These are phyloP conservation scores for Ambrosia artemisiifolia DNA, from an alignment of 129 eudicot genomes.

Conservation along the genomic window DNA sequence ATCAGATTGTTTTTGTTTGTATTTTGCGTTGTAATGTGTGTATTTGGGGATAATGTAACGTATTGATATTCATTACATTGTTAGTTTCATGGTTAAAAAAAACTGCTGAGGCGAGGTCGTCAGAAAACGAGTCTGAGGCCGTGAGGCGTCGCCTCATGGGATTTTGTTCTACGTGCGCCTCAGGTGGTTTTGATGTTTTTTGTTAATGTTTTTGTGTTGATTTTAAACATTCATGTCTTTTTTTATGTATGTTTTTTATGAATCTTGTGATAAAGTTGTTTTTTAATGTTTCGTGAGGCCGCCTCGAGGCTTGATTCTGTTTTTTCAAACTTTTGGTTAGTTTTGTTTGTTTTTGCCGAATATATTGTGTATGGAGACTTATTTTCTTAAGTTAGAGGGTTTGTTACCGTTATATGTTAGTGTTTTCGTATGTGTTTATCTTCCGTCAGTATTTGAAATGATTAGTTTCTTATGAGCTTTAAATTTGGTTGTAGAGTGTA, in stretches of 20 bases:
- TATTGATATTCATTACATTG: too few relatives aligned
- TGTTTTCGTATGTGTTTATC: neutral
- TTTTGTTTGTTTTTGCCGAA: neutral
- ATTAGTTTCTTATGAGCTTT: neutral
- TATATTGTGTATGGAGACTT: neutral
- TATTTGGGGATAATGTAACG: neutral
- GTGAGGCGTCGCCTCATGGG: too few relatives aligned
- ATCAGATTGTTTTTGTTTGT: neutral
- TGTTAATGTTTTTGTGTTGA: neutral
- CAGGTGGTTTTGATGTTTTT: too few relatives aligned
- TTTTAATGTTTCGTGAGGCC: too few relatives aligned
- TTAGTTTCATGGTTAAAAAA: neutral
- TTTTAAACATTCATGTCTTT: neutral
- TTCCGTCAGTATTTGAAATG: neutral
- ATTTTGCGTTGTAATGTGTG: neutral
- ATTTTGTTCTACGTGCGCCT: too few relatives aligned
- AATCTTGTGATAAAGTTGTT: conserved; percentile 8
- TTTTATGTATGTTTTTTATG: conserved; percentile 10
- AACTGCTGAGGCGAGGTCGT: too few relatives aligned
- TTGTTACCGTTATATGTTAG: neutral
- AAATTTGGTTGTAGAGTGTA: neutral
- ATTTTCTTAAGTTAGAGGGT: neutral
- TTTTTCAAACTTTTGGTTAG: too few relatives aligned
- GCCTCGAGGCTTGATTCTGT: too few relatives aligned
- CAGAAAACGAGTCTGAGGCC: too few relatives aligned